Evolutionary conservation across 108 stramenopile genomes (phyloP).

Genomic region (Cyclostephanos tholiformis): DNA sequence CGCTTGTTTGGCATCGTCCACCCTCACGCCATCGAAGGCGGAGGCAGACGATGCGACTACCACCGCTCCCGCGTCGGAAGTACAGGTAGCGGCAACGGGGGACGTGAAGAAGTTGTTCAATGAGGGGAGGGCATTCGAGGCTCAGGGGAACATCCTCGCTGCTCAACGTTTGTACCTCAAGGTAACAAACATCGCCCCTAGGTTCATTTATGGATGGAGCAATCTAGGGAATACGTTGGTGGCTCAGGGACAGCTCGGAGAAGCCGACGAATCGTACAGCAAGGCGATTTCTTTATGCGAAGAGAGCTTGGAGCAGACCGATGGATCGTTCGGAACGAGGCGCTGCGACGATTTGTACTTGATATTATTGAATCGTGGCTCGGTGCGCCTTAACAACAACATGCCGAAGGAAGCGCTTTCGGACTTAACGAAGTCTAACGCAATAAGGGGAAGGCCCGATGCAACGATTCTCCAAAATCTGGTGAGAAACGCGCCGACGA

Average conservation of each 20-base stretch:
- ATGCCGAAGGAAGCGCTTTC: conserved; percentile 65
- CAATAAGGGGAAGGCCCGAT: conserved; percentile 71
- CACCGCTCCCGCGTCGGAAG: conserved; percentile 5
- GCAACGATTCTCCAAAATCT: conserved; percentile 76
- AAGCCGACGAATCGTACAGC: conserved; percentile 71
- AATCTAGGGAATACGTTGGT: conserved; percentile 81
- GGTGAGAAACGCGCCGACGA: conserved; percentile 7
- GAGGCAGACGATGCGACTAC: background rate
- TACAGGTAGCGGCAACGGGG: conserved; percentile 32
- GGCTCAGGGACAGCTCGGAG: conserved; percentile 61
- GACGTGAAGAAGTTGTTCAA: conserved; percentile 66
- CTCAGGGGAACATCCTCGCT: conserved; percentile 75
- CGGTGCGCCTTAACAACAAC: conserved; percentile 73
- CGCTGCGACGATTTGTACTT: conserved; percentile 79
- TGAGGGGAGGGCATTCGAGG: conserved; percentile 76
- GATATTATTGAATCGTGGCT: conserved; percentile 75
- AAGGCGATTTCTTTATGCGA: conserved; percentile 69
- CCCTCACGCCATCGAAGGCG: conserved; percentile 8
- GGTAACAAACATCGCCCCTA: conserved; percentile 75
- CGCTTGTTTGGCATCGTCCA: conserved; percentile 2
- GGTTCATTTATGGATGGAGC: conserved; percentile 84
- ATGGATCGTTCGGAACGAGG: conserved; percentile 57
- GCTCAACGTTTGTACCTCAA: conserved; percentile 79
- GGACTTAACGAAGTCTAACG: conserved; percentile 60
- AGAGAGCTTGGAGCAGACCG: conserved; percentile 51